Base-by-base conservation (phyloP, 306 rosid genomes). In the Dicorynia guianensis region DNA sequence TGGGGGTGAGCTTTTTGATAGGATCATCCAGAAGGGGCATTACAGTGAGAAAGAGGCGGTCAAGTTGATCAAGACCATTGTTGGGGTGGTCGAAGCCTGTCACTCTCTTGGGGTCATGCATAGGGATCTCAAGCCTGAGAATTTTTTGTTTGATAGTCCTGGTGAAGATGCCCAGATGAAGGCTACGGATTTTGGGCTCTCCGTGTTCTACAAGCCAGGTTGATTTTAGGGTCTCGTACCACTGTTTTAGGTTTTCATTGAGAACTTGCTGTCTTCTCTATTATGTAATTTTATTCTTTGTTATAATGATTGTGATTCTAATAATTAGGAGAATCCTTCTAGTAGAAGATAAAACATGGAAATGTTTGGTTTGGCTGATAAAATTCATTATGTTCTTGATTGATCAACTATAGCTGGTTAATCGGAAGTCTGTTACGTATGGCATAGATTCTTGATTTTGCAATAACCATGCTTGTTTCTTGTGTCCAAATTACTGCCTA, bases 51-150 rank as follows among this genome's bases (percentile, higher is more conserved):
- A 53, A 75, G 98, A 89, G 83, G 98, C 98, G 2, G 96, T 84
- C 4, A 87, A 89, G 72, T 70, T 93, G 65, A 90, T 90, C 0
- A 93, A 84, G 85, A 90, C 90, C 1, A 90, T 93, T 70, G 96
- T 93, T 33, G 96, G 88, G 33, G 98, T 93, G 18, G 96, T 93
- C 1, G 90, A 90, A 85, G 87, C 83, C 1, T 93, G 96, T 57
- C 98, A 93, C 61, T 93, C 98, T 65, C 96, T 93, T 78, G 96
- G 96, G n/a, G 98, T 93, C 33, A 90, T 90, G 91, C 98, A 93
- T 66, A 87, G 98, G 54, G 98, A 93, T 85, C 98, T 93, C 76
- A 93, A 93, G 91, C 98, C 98, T 18, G 98, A 90, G 82, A 93
- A 93, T 85, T 93, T 93, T 81, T 76, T 93, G 87, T 93, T 93